phyloP scores from a whole-genome alignment of 2,329 filamentous ascomycete species.

The Penicillium sp. region DNA sequence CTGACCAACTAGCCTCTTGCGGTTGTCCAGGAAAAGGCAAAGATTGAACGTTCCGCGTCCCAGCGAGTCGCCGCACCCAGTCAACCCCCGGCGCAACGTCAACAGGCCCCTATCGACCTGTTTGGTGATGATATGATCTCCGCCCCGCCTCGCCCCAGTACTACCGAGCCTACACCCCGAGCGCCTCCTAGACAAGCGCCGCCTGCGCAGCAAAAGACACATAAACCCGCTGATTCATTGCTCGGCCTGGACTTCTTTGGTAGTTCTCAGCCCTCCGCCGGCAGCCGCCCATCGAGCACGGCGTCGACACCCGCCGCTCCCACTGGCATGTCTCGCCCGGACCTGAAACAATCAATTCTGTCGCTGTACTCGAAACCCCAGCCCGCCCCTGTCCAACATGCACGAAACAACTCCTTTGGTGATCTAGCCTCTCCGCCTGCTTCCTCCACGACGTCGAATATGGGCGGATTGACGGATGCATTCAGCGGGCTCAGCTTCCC shows the following conservation, averaged over 20 bases:
- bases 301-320: constrained; percentile 61
- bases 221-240: constrained; percentile 80
- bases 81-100: constrained; percentile 50
- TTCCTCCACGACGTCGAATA: constrained; percentile 33
- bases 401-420: constrained; percentile 66
- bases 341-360: constrained; percentile 95
- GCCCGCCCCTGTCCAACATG: constrained; percentile 52
- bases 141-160: constrained; percentile 70
- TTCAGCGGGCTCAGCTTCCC: constrained; percentile 72
- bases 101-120: constrained; percentile 67
- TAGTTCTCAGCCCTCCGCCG: constrained; percentile 67
- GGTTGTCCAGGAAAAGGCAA: constrained; percentile 71
- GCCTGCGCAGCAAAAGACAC: constrained; percentile 53
- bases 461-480: constrained; percentile 76
- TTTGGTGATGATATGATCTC: constrained; percentile 72
- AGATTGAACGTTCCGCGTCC: constrained; percentile 62
- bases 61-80: constrained; percentile 49
- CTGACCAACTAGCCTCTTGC: constrained; percentile 58
- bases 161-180: constrained; percentile 66
- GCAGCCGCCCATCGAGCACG: constrained; percentile 76
- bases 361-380: constrained; percentile 91
- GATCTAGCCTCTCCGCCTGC: constrained; percentile 61
- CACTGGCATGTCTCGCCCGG: constrained; percentile 74
- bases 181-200: constrained; percentile 69
- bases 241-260: constrained; percentile 93